These are phyloP conservation scores for Phytophthora sp. DNA, from an alignment of 352 stramenopile genomes.

Conservation along the genomic window DNA sequence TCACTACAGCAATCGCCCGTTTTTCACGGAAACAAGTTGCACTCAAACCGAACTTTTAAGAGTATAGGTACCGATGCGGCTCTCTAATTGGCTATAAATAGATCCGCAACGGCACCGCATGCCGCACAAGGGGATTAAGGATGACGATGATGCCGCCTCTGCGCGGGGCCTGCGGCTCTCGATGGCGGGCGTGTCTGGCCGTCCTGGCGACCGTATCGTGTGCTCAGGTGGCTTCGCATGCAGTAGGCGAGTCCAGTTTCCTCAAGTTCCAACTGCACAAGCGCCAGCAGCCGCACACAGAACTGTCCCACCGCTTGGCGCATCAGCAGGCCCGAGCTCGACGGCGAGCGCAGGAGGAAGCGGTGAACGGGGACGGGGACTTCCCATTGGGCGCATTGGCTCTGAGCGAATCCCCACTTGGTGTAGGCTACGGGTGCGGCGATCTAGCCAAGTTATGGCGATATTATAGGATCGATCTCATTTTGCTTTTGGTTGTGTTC, in stretches of 20 bases:
- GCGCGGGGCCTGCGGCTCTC: background rate
- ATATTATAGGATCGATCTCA: background rate
- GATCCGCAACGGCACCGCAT: background rate
- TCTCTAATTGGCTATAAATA: constrained; percentile 32
- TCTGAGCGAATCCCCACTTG: constrained; percentile 66
- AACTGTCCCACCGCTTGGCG: constrained; percentile 19
- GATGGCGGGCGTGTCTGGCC: constrained; percentile 16
- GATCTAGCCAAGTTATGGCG: background rate
- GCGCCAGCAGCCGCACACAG: constrained; percentile 11
- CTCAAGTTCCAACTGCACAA: constrained; percentile 39
- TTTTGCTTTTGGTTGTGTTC: background rate
- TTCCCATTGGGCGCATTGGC: constrained; percentile 40
- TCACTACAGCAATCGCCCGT: no score
- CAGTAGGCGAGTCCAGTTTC: constrained; percentile 5
- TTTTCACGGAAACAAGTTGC: no score
- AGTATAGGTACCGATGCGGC: no score
- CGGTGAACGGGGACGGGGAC: constrained; percentile 4
- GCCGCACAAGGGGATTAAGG: constrained; percentile 1
- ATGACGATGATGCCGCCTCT: background rate
- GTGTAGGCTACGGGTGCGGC: constrained; percentile 70
- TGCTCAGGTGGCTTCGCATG: background rate
- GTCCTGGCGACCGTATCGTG: constrained; percentile 2
- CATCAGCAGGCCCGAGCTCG: constrained; percentile 60
- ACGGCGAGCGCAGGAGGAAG: constrained; percentile 35
- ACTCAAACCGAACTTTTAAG: no score